Base-by-base conservation (phyloP, 306 rosid genomes). In the Dicorynia guianensis region DNA sequence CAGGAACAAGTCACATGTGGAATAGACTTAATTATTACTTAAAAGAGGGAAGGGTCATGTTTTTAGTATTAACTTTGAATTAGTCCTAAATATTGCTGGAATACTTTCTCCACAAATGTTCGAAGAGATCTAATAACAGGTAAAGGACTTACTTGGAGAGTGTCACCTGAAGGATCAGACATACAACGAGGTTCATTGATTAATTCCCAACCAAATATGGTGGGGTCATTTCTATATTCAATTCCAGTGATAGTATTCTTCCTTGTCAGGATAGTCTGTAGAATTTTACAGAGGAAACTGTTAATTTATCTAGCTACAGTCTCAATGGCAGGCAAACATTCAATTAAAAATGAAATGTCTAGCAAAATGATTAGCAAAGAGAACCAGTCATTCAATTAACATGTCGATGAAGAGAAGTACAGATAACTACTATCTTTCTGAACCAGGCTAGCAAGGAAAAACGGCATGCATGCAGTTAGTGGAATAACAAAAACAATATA, bases 121-220 rank as follows among this genome's bases (percentile, higher is more conserved):
- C 74, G 35, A 52, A 60, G 34, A 59, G 61, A 34, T 76, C 13
- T 13, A 14, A 44, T n/a, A 70, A 55, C 61, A 77, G 30, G 63
- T 17, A 42, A 17, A 82, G 8, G 68, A 78, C 97, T 87, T 89
- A 96, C 99, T 76, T 96, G 99, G 69, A 96, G 98, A 64, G 98
- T 92, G 69, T 96, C 93, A 10, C 99, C 99, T 13, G 99, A 96
- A 80, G 98, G 86, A 89, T 96, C 99, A 43, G 96, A 82, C 43
- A 80, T 58, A 87, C 99, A 96, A 68, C 99, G 93, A 19, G 99
- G 99, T 83, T 96, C 99, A 10, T 96, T 96, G 44, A 96, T 96
- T 81, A 96, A 79, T 76, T 96, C 99, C 99, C 99, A 96, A 33
- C 79, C 99, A 60, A 96, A 92, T 76, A 96, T 96, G 76, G 89